Evolutionary conservation across 495 filamentous ascomycete genomes (phyloP).

Genomic region (Cercophora sp.): DNA sequence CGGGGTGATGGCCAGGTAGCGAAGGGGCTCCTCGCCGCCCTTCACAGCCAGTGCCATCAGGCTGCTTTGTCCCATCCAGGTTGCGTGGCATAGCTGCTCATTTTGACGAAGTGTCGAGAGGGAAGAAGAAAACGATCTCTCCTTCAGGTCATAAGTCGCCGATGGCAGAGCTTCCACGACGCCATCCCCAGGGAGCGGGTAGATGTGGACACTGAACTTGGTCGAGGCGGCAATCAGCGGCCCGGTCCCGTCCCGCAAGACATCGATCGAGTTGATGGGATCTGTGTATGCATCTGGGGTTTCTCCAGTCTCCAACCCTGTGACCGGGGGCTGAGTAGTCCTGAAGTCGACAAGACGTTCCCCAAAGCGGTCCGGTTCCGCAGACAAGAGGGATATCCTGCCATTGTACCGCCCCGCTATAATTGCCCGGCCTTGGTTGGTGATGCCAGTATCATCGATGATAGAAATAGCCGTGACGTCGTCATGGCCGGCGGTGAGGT

Average conservation of each 20-base stretch:
- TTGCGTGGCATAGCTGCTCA: slow-evolving; percentile 27
- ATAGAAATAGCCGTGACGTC: slow-evolving; percentile 39
- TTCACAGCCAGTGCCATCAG: slow-evolving; percentile 36
- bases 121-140: neutral
- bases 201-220: slow-evolving; percentile 29
- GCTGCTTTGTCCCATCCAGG: slow-evolving; percentile 34
- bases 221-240: slow-evolving; percentile 23
- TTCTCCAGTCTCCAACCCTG: neutral
- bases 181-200: slow-evolving; percentile 21
- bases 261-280: slow-evolving; percentile 35
- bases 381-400: slow-evolving; percentile 34
- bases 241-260: slow-evolving; percentile 11
- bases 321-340: neutral
- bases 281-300: slow-evolving; percentile 11
- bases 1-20: slow-evolving; percentile 35
- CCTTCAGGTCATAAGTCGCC: slow-evolving; percentile 18
- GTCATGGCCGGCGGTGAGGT: slow-evolving; percentile 33
- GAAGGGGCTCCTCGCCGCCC: slow-evolving; percentile 32
- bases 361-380: slow-evolving; percentile 32
- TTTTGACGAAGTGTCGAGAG: neutral
- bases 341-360: slow-evolving; percentile 26
- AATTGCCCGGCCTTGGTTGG: slow-evolving; percentile 23
- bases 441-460: slow-evolving; percentile 18
- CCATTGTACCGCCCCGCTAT: slow-evolving; percentile 43
- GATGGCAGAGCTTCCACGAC: slow-evolving; percentile 10